A percentile compares a stretch with the other conserved stretches of the same genome.
These are phyloP conservation scores for Ceraceosorus guamensis DNA, from an alignment of 1,284 basidiomycete genomes.

Conservation along the genomic window DNA sequence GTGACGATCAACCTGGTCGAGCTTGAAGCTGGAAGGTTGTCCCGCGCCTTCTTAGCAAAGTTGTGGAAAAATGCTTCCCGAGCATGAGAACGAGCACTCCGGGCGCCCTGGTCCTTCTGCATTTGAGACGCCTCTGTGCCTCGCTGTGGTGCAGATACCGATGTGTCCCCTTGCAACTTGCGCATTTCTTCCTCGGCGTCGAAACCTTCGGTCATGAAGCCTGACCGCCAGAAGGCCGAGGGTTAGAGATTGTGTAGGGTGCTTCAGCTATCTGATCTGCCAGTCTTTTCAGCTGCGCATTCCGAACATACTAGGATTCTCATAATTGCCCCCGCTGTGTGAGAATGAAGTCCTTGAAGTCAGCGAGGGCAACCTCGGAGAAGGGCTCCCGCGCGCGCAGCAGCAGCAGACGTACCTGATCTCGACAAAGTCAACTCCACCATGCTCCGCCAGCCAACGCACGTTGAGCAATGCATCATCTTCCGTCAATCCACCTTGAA, in stretches of 20 bases:
- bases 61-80: slow-evolving; percentile 52
- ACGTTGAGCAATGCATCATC: slow-evolving; percentile 63
- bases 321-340: slow-evolving; percentile 72
- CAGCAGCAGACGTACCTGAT: slow-evolving; percentile 47
- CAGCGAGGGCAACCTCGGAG: no score
- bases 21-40: slow-evolving; percentile 12
- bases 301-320: slow-evolving; percentile 59
- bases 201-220: slow-evolving; percentile 46
- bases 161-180: slow-evolving; percentile 15
- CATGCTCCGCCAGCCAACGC: slow-evolving; percentile 59
- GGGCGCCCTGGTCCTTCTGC: slow-evolving; percentile 5
- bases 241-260: background rate
- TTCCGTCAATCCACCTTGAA: slow-evolving; percentile 53
- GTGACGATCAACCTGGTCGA: slow-evolving; percentile 59
- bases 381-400: no score
- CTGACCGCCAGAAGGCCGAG: slow-evolving; percentile 1
- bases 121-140: slow-evolving; percentile 1
- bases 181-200: slow-evolving; percentile 34
- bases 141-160: slow-evolving; percentile 1
- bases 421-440: slow-evolving; percentile 70
- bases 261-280: slow-evolving; percentile 38
- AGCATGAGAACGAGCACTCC: slow-evolving; percentile 41
- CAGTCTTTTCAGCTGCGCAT: slow-evolving; percentile 22
- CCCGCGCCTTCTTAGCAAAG: slow-evolving; percentile 50
- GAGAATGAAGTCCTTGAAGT: no score